These are phyloP conservation scores for Pyrenophora seminiperda DNA, from an alignment of 2,329 filamentous ascomycete genomes.

Conservation along the genomic window DNA sequence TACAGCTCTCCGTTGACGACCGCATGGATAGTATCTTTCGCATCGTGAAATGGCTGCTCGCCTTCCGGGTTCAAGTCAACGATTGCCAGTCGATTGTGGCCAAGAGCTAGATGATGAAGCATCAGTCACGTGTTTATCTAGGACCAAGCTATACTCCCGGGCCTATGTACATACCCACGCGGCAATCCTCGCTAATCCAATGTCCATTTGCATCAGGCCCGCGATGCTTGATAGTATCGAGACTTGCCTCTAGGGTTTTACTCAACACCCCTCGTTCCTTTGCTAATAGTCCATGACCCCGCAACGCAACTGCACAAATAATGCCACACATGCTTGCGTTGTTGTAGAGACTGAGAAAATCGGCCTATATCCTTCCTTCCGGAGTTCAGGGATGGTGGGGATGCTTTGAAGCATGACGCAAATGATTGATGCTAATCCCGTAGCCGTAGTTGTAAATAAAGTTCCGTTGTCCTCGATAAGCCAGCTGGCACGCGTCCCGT, in stretches of 20 bases:
- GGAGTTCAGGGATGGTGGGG: not conserved
- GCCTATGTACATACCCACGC: constrained; percentile 46
- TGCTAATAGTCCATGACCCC: constrained; percentile 15
- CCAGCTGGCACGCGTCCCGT: constrained; percentile 2
- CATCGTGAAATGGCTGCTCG: constrained; percentile 35
- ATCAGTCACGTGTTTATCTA: constrained; percentile 14
- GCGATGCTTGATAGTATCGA: constrained; percentile 49
- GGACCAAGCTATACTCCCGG: not conserved
- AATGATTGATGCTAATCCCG: not conserved
- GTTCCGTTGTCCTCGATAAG: constrained; percentile 7
- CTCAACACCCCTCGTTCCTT: constrained; percentile 8
- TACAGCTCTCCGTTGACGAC: constrained; percentile 68
- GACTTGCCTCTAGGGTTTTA: constrained; percentile 18
- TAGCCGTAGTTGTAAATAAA: constrained; percentile 1
- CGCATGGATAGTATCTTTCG: constrained; percentile 51
- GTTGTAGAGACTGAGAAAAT: not conserved
- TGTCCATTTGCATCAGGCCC: constrained; percentile 55
- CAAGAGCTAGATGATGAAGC: constrained; percentile 22
- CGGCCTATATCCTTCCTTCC: not conserved
- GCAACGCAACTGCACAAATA: constrained; percentile 21
- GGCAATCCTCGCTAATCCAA: constrained; percentile 54
- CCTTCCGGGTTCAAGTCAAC: constrained; percentile 29
- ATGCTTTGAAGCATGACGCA: constrained; percentile 7
- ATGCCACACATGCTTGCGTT: constrained; percentile 20
- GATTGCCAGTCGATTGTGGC: constrained; percentile 36